phyloP scores from a whole-genome alignment of 2,329 filamentous ascomycete genomes.

The Cordyceps cateniannulata region DNA sequence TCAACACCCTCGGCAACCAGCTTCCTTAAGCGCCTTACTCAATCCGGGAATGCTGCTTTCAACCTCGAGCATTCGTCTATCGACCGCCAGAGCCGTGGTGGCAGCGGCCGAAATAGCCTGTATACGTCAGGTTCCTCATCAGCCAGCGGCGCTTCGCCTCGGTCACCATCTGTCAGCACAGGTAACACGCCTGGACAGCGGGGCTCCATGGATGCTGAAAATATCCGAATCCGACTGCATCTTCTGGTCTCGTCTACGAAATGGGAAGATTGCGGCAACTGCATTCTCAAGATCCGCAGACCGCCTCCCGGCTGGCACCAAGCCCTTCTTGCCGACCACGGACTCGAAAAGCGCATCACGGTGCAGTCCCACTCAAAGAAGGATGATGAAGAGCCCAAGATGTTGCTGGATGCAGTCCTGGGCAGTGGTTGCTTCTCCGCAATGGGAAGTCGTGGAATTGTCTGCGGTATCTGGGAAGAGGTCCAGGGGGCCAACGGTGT shows the following conservation, averaged over 20 bases:
- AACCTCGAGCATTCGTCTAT: constrained; percentile 78
- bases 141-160: constrained; percentile 42
- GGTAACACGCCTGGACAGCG: constrained; percentile 45
- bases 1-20: constrained; percentile 65
- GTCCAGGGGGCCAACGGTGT: constrained; percentile 56
- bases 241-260: constrained; percentile 67
- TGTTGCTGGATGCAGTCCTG: constrained; percentile 76
- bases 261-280: constrained; percentile 89
- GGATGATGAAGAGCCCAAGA: constrained; percentile 47
- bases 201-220: constrained; percentile 56
- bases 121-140: constrained; percentile 53
- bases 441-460: constrained; percentile 78
- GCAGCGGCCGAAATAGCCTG: constrained; percentile 49
- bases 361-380: constrained; percentile 66
- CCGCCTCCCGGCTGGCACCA: constrained; percentile 58
- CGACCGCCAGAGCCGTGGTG: constrained; percentile 44
- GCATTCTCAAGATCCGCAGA: constrained; percentile 72
- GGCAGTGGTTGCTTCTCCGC: constrained; percentile 79
- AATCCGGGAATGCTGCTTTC: constrained; percentile 64
- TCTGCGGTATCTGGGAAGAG: constrained; percentile 82
- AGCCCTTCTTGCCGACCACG: constrained; percentile 54
- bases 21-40: constrained; percentile 73
- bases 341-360: constrained; percentile 78
- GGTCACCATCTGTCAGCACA: constrained; percentile 53
- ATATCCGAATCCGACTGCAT: constrained; percentile 83